A percentile compares a stretch with the other conserved stretches of the same genome.
phyloP scores from a whole-genome alignment of 495 filamentous ascomycete genomes.

The Tuber aestivum region DNA sequence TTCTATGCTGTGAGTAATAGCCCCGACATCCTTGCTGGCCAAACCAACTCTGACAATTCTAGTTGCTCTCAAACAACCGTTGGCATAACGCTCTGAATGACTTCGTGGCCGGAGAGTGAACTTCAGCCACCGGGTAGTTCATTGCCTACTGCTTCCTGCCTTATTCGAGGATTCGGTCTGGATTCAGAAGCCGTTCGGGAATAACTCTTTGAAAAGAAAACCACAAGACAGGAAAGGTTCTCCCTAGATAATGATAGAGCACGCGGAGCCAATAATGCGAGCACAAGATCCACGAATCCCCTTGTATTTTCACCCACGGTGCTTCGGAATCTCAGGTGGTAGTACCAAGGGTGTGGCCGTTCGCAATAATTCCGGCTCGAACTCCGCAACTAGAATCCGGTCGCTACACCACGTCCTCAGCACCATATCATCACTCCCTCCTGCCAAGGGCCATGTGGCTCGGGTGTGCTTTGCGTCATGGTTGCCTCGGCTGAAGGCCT shows the following conservation, averaged over 20 bases:
- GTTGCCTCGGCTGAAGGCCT: not conserved
- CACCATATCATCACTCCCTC: not conserved
- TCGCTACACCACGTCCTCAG: not conserved
- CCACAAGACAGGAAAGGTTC: not conserved
- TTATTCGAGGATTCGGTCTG: not conserved
- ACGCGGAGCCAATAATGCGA: not conserved
- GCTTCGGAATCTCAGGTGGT: not conserved
- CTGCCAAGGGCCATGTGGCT: not conserved
- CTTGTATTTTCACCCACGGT: not conserved
- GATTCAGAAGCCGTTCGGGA: not conserved
- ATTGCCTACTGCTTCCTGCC: not conserved
- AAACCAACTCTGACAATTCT: not conserved
- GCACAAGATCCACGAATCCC: conserved; percentile 4
- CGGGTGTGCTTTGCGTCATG: not conserved
- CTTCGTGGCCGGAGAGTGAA: not conserved
- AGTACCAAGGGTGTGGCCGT: not conserved
- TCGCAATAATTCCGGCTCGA: not conserved
- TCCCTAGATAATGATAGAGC: not conserved
- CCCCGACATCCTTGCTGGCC: not conserved
- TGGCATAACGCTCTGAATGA: not conserved
- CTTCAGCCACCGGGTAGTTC: not conserved
- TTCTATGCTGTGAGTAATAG: not conserved
- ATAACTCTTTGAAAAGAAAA: not conserved
- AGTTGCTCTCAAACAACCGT: not conserved
- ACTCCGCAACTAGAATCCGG: not conserved